Evolutionary conservation across 306 rosid genomes (phyloP).

Genomic region (Rosa chinensis): DNA sequence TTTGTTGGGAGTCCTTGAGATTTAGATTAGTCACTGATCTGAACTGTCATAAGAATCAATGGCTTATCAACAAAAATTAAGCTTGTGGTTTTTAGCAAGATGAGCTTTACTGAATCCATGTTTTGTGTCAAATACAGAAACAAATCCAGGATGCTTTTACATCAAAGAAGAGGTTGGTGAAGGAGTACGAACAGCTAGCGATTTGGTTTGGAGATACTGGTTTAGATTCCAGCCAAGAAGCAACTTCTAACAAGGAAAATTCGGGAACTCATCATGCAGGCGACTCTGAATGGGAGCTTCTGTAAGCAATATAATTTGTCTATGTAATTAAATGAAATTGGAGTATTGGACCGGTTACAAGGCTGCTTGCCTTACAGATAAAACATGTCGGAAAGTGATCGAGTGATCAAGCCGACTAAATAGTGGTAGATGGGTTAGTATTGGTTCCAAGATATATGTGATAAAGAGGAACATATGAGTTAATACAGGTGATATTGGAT

Average conservation of each 20-base stretch:
- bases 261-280: slow-evolving; percentile 34
- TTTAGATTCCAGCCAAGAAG: slow-evolving; percentile 36
- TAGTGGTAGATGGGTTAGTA: background rate
- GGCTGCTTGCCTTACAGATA: slow-evolving; percentile 6
- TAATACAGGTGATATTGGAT: background rate
- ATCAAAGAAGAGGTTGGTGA: slow-evolving; percentile 68
- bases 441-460: slow-evolving; percentile 17
- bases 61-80: background rate
- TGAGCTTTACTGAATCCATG: background rate
- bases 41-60: background rate
- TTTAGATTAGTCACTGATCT: background rate
- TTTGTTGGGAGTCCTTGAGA: background rate
- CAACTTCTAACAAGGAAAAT: slow-evolving; percentile 16
- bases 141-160: slow-evolving; percentile 69
- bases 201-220: slow-evolving; percentile 79
- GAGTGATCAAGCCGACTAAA: background rate
- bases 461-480: background rate
- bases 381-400: background rate
- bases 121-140: slow-evolving; percentile 36
- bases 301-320: slow-evolving; percentile 36
- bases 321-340: slow-evolving; percentile 33
- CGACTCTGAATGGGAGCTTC: slow-evolving; percentile 86
- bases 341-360: slow-evolving; percentile 18
- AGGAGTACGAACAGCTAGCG: slow-evolving; percentile 83
- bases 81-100: background rate